Percentiles rank a stretch among this genome's conserved stretches.
Evolutionary conservation across 768 basidiomycete genomes (phyloP).

Genomic region (Tulasnella sp.): DNA sequence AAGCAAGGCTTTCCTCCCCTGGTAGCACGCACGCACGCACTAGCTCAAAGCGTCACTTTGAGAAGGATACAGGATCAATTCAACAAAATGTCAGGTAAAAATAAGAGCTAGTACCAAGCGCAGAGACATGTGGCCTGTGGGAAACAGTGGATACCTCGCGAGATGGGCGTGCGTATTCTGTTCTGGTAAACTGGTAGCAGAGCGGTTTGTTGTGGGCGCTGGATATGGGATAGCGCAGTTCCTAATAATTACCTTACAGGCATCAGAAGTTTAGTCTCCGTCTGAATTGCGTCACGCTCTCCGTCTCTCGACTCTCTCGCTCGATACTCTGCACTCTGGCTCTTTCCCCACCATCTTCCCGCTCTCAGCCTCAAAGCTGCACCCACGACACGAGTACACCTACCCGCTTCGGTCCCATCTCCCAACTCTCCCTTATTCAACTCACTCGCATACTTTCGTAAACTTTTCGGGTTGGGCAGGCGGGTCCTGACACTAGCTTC

Average conservation of each 20-base stretch:
- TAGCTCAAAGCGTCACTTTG: background rate
- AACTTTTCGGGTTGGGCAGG: background rate
- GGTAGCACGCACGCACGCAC: background rate
- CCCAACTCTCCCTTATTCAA: background rate
- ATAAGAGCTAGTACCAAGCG: too few relatives aligned
- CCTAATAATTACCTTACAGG: background rate
- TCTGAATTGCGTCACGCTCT: conserved; percentile 10
- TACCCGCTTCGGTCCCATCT: background rate
- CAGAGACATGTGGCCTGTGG: background rate
- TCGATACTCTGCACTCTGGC: background rate
- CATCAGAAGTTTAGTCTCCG: background rate
- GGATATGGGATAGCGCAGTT: background rate
- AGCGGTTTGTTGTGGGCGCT: background rate
- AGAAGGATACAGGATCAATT: background rate
- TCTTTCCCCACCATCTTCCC: conserved; percentile 9
- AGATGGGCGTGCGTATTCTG: background rate
- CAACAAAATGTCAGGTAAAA: too few relatives aligned
- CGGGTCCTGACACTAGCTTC: background rate
- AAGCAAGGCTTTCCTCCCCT: background rate
- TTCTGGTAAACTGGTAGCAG: background rate
- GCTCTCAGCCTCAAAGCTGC: background rate
- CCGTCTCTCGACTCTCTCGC: background rate
- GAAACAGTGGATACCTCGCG: conserved; percentile 12
- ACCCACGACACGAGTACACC: conserved; percentile 17
- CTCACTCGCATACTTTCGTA: background rate